Percentiles rank a stretch among this genome's conserved stretches.
phyloP scores from a whole-genome alignment of 768 basidiomycete species.

The Agaricus subrufescens region DNA sequence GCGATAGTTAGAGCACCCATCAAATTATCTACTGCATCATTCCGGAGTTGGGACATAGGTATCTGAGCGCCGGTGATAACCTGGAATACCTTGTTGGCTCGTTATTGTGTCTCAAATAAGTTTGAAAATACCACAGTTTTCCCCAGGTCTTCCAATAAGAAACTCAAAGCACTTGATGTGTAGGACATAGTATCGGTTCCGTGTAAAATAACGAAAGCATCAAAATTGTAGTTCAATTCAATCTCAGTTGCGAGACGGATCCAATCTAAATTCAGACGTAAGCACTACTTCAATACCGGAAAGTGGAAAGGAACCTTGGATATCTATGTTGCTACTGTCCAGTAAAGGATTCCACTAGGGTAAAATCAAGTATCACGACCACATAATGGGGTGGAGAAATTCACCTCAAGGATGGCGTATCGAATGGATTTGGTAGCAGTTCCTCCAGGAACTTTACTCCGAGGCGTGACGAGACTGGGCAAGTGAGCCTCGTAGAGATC shows the following conservation, averaged over 20 bases:
- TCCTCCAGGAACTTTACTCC: constrained; percentile 55
- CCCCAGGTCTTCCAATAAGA: constrained; percentile 88
- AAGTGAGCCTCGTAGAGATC: constrained; percentile 68
- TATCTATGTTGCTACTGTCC: constrained; percentile 88
- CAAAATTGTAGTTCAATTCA: constrained; percentile 88
- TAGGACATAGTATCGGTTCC: constrained; percentile 94
- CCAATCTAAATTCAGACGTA: constrained; percentile 55
- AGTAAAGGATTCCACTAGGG: constrained; percentile 79
- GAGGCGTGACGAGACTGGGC: constrained; percentile 78
- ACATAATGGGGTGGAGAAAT: constrained; percentile 9
- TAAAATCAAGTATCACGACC: constrained; percentile 10
- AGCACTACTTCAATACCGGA: background rate
- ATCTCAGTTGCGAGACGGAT: constrained; percentile 88
- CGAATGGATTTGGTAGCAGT: constrained; percentile 67
- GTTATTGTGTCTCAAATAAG: background rate
- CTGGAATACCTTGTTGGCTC: constrained; percentile 28
- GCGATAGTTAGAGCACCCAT: constrained; percentile 87
- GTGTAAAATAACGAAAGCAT: constrained; percentile 88
- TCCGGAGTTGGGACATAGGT: constrained; percentile 84
- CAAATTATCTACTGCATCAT: constrained; percentile 91
- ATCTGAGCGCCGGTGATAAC: constrained; percentile 94
- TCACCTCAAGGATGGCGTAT: constrained; percentile 81
- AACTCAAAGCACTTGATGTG: constrained; percentile 84
- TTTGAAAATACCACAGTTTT: constrained; percentile 68
- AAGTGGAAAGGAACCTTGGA: constrained; percentile 45